Conservation (phyloP, 2,329 filamentous ascomycete genomes). For the Cordyceps cicadae region DNA sequence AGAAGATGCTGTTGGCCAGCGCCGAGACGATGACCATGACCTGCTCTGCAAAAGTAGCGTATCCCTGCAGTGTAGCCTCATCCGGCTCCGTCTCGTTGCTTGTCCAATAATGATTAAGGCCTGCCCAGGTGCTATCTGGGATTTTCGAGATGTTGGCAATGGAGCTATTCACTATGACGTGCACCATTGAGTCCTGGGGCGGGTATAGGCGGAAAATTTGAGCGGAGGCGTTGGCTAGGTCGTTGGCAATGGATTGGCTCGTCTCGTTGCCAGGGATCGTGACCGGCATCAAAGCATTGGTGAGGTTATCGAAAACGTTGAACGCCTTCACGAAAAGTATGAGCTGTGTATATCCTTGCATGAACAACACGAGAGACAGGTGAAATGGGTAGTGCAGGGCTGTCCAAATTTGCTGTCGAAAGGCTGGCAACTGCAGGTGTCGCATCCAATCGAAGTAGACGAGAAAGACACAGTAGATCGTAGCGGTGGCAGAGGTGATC, state of each 20-base stretch:
- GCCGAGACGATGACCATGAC: neutral
- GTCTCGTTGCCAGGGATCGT: constrained; percentile 1
- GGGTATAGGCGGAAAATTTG: constrained; percentile 22
- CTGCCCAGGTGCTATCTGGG: constrained; percentile 21
- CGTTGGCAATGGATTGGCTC: constrained; percentile 15
- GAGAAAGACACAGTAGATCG: constrained; percentile 39
- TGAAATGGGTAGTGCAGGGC: constrained; percentile 55
- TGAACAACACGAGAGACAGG: constrained; percentile 52
- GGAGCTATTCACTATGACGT: constrained; percentile 17
- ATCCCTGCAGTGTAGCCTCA: neutral
- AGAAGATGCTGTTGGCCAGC: constrained; percentile 8
- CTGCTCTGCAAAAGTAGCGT: neutral
- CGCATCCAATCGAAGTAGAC: constrained; percentile 56
- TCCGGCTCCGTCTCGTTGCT: constrained; percentile 12
- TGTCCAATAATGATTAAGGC: constrained; percentile 9
- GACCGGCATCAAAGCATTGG: neutral
- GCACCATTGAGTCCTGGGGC: constrained; percentile 18
- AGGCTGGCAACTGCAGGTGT: constrained; percentile 47
- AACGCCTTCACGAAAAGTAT: constrained; percentile 36
- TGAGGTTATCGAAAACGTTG: constrained; percentile 21
- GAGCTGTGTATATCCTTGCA: constrained; percentile 54
- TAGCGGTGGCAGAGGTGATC: constrained; percentile 29
- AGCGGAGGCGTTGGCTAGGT: constrained; percentile 14
- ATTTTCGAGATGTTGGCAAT: constrained; percentile 22
- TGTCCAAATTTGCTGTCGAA: constrained; percentile 53